phyloP scores from a whole-genome alignment of 306 rosid species.

The Castanospermum australe region DNA sequence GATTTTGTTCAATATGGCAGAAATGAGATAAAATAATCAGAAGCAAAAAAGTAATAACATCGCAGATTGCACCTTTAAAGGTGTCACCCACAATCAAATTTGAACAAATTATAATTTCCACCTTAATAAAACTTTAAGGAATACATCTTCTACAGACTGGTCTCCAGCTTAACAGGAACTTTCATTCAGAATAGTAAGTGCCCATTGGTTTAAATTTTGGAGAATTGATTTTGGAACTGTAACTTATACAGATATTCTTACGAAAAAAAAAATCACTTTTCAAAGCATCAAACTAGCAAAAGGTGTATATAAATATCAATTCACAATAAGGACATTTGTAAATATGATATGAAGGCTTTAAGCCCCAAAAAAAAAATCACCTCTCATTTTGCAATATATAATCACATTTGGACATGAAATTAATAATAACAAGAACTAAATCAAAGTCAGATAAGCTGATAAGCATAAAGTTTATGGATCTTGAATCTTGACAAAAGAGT shows the following conservation, averaged over 20 bases:
- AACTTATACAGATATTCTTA: background rate
- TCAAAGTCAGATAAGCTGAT: slow-evolving; percentile 2
- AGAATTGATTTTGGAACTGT: background rate
- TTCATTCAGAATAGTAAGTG: background rate
- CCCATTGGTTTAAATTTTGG: background rate
- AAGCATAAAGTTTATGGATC: background rate
- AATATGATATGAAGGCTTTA: no score
- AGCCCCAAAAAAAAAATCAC: background rate
- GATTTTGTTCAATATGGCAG: background rate
- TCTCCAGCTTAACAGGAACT: slow-evolving; percentile 2
- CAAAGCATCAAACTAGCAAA: background rate
- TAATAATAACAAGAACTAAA: background rate
- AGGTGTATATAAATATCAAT: background rate
- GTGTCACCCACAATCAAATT: slow-evolving; percentile 1
- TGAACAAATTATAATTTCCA: background rate
- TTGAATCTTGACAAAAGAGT: background rate
- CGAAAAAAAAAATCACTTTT: background rate
- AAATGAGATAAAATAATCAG: background rate
- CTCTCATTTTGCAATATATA: background rate
- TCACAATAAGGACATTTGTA: background rate
- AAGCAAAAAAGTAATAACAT: background rate
- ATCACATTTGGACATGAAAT: background rate
- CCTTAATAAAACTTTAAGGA: background rate
- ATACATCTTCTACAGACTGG: background rate
- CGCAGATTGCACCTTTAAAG: slow-evolving; percentile 5